Base-by-base conservation (phyloP, 176 grass and related monocot species). In the Secale cereale region DNA sequence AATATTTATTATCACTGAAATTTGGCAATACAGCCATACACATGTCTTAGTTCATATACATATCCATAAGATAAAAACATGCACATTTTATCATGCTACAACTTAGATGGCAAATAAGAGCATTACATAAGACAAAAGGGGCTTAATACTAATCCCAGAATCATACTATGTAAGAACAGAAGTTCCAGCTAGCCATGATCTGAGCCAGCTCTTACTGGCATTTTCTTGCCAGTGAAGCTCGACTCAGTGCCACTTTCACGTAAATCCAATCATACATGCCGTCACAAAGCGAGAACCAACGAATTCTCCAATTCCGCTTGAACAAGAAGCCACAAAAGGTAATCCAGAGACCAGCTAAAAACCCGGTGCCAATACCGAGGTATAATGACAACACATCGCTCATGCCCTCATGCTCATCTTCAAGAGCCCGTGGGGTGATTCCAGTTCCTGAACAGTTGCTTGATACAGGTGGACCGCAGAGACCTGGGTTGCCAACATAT, bases 381-480 rank as follows among this genome's bases (percentile, higher is more conserved):
- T 28, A 45, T 15, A 74, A 13, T 27, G 25, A 54, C 23, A 70
- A 8, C 1, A 2, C 16, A 19, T 59, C 29, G 1, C 14, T 22
- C 15, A 71, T 27, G 1, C 36, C 0, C 0, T 67, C 30, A 10
- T 67, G 64, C 7, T 33, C 2, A 32, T 10, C 15, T 50, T n/a
- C 19, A 31, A 15, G 13, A 77, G 25, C 2, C 16, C 1, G 15
- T 67, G 16, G 64, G 17, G 64, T 33, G 30, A 20, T 36, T 69
- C 10, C 9, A 22, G 8, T 69, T 36, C 4, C 7, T 39, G 45
- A 39, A 57, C 78, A 88, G 14, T 67, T 77, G 7, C 54, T 85
- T 13, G 35, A 6, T 15, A 82, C 16, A 75, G 76, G 81, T 36
- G 81, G 79, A 14, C 78, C 78, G 30, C 81, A 91, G 1, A 91